Evolutionary conservation across 352 stramenopile species (phyloP), one percentile per base, ranked within the genome.

Genomic region (Globisporangium splendens): DNA sequence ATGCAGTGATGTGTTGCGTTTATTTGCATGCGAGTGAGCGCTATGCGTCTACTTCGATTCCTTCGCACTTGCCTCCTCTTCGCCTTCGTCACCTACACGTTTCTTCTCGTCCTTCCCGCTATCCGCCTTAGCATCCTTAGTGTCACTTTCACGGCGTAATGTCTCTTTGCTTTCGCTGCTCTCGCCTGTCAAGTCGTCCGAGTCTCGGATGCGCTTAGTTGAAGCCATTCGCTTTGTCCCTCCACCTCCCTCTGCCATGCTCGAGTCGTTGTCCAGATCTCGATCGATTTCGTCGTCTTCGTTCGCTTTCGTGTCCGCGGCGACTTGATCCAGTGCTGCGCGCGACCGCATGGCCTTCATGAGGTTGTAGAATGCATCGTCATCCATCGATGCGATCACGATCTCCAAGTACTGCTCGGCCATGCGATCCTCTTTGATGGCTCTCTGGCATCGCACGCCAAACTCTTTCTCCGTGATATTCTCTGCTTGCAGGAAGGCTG

Each of bases 341-440:
- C 81, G 71, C 31, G 63, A 69, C 3, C 79, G 79, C 79, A 91
- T 89, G 44, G 70, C 62, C 64, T 88, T 86, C 79, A 91, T 91
- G 43, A 91, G 71, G 31, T 69, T 52, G 56, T 69, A 88, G 65
- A 91, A 91, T 8, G 79, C 79, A 35, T 86, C 68, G 57, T 89
- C 89, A 62, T 89, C 77, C 78, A 89, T 91, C 47, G 81, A 91
- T 42, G 81, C 81, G 38, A 89, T 66, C 54, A 91, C 81, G 15
- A 91, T 80, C 42, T 89, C 81, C 21, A 91, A 63, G 54, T 88
- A 91, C 43, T 88, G 73, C 46, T 86, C 74, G 3, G 79, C 75
- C 20, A 82, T 85, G 13, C 62, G 68, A 65, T 91, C 81, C 13
- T 20, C 55, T 59, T 82, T 81, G 47, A 88, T 79, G 39, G 73